phyloP scores from a whole-genome alignment of 176 grass and related monocot species.

The Musa acuminata region DNA sequence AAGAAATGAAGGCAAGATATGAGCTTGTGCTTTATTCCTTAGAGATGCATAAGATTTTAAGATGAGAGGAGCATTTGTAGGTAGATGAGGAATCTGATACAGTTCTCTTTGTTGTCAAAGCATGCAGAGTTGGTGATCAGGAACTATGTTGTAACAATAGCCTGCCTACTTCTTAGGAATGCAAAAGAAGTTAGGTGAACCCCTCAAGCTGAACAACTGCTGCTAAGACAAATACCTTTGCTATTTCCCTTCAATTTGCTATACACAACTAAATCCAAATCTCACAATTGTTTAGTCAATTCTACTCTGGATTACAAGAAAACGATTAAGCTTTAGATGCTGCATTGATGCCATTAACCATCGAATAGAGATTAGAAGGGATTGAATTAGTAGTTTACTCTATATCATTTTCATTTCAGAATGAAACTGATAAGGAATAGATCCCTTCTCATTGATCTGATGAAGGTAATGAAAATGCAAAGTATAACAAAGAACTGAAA shows the following conservation, averaged over 20 bases:
- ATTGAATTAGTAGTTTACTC: too few species aligned
- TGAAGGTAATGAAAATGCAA: too few species aligned
- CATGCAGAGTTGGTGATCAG: background rate
- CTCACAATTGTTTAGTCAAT: too few species aligned
- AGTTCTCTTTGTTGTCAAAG: background rate
- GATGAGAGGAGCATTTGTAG: background rate
- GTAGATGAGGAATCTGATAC: background rate
- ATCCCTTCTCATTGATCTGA: too few species aligned
- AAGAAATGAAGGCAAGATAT: background rate
- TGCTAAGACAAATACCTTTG: background rate
- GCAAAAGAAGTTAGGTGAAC: background rate
- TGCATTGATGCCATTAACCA: too few species aligned
- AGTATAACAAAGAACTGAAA: too few species aligned
- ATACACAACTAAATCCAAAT: too few species aligned
- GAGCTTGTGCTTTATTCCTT: background rate
- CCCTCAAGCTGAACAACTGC: background rate
- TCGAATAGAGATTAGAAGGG: too few species aligned
- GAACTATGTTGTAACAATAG: background rate
- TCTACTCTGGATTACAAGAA: too few species aligned
- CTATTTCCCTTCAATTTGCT: background rate
- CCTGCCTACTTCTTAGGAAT: background rate
- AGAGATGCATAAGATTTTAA: background rate
- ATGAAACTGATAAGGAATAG: too few species aligned
- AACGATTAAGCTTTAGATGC: too few species aligned
- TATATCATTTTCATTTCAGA: too few species aligned